These are phyloP conservation scores for Pulveroboletus sp. DNA, from an alignment of 768 basidiomycete genomes.

Conservation along the genomic window DNA sequence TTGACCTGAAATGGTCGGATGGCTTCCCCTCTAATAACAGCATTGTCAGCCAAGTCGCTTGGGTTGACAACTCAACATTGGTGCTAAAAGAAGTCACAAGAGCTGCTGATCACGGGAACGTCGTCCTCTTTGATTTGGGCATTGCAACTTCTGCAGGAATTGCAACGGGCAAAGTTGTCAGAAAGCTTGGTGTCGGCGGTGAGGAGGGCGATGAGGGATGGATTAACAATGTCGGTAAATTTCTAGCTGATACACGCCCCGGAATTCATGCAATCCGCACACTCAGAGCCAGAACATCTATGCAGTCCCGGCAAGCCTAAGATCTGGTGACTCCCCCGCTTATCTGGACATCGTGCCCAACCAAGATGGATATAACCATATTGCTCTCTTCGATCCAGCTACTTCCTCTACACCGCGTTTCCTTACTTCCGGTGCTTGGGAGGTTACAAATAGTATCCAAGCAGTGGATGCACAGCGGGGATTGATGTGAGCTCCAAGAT, in stretches of 20 bases:
- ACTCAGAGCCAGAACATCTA: conserved; percentile 59
- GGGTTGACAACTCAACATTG: conserved; percentile 74
- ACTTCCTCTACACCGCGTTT: conserved; percentile 67
- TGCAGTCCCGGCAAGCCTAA: conserved; percentile 47
- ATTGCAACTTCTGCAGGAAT: conserved; percentile 24
- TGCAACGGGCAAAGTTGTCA: conserved; percentile 53
- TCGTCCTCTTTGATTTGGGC: conserved; percentile 67
- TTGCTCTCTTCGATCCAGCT: conserved; percentile 86
- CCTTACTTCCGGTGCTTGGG: conserved; percentile 87
- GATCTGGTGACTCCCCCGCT: conserved; percentile 45
- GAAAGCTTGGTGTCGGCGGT: conserved; percentile 75
- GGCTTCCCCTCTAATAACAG: conserved; percentile 57
- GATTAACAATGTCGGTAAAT: conserved; percentile 74
- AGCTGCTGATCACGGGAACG: conserved; percentile 74
- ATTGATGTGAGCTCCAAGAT: conserved; percentile 56
- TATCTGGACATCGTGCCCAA: conserved; percentile 91
- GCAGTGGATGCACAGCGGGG: conserved; percentile 66
- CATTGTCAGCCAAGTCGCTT: conserved; percentile 77
- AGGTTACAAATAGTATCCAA: conserved; percentile 72
- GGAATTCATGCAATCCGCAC: conserved; percentile 13
- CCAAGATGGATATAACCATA: conserved; percentile 80
- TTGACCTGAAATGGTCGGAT: conserved; percentile 64
- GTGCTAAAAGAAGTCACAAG: conserved; percentile 86
- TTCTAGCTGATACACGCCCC: conserved; percentile 2
- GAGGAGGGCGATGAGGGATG: conserved; percentile 92